A percentile compares a stretch with the other conserved stretches of the same genome.
phyloP scores from a whole-genome alignment of 768 basidiomycete genomes.

The Mycena floridula region DNA sequence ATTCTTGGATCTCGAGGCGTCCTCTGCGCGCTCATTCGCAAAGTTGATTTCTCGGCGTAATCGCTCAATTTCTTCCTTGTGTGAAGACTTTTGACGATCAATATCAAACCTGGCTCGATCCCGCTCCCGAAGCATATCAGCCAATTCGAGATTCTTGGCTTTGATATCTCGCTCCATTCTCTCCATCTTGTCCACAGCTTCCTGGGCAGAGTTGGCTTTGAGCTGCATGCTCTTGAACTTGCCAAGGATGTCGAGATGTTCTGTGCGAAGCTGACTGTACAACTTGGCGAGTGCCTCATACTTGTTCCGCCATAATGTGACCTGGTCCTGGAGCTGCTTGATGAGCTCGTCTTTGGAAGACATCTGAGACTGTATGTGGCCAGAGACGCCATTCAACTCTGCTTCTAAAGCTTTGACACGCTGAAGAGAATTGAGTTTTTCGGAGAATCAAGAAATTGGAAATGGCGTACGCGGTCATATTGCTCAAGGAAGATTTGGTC shows the following conservation, averaged over 20 bases:
- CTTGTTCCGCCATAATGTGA: conserved; percentile 95
- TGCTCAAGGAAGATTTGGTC: conserved; percentile 97
- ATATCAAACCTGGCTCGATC: conserved; percentile 94
- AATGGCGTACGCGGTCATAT: conserved; percentile 80
- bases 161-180: conserved; percentile 98
- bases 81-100: conserved; percentile 87
- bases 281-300: conserved; percentile 98
- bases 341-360: conserved; percentile 92
- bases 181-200: conserved; percentile 97
- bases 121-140: conserved; percentile 97
- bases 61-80: conserved; percentile 93
- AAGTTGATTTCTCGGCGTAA: conserved; percentile 88
- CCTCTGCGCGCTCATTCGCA: conserved; percentile 97
- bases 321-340: conserved; percentile 93
- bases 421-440: conserved; percentile 32
- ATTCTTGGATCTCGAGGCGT: conserved; percentile 85
- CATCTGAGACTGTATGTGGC: conserved; percentile 82
- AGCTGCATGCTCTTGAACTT: conserved; percentile 98
- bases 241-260: conserved; percentile 94
- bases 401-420: conserved; percentile 94
- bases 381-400: conserved; percentile 69
- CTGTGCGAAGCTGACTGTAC: conserved; percentile 95
- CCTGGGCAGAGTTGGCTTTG: conserved; percentile 97
- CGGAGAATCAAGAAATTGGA: neutral
- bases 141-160: conserved; percentile 96